These are phyloP conservation scores for Plasmodium inui DNA, from an alignment of 169 alveolate species.

Conservation along the genomic window DNA sequence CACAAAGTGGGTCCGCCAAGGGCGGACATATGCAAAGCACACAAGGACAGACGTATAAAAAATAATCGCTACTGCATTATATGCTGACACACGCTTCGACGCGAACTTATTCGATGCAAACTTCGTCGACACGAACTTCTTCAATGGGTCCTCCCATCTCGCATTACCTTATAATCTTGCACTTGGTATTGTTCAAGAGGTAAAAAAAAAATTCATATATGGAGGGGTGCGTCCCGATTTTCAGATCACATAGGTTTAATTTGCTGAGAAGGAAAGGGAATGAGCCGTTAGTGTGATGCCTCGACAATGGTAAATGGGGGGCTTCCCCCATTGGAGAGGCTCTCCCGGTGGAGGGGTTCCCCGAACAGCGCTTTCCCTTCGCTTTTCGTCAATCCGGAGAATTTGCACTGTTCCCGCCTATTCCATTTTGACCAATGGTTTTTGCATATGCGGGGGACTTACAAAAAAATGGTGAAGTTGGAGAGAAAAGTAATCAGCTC, in stretches of 20 bases:
- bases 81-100: neutral
- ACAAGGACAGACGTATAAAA: neutral
- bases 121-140: too few species aligned
- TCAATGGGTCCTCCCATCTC: neutral
- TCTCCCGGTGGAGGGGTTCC: neutral
- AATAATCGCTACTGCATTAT: neutral
- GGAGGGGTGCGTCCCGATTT: conserved; percentile 19
- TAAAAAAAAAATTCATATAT: conserved; percentile 26
- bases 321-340: too few species aligned
- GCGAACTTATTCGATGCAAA: too few species aligned
- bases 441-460: conserved; percentile 11
- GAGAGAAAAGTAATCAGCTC: conserved; percentile 32
- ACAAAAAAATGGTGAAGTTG: conserved; percentile 54
- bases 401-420: neutral
- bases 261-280: conserved; percentile 44
- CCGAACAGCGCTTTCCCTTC: neutral
- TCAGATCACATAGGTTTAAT: conserved; percentile 33
- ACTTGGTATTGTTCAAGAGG: conserved; percentile 44
- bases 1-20: neutral
- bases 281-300: neutral
- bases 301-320: neutral
- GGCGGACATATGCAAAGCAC: neutral
- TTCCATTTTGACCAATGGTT: neutral
- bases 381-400: neutral
- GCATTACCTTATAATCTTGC: conserved; percentile 51